Percentiles rank a stretch among this genome's conserved stretches.
Conservation (phyloP, 371 early-diverging fungal genomes). For the Lichtheimia corymbifera region DNA sequence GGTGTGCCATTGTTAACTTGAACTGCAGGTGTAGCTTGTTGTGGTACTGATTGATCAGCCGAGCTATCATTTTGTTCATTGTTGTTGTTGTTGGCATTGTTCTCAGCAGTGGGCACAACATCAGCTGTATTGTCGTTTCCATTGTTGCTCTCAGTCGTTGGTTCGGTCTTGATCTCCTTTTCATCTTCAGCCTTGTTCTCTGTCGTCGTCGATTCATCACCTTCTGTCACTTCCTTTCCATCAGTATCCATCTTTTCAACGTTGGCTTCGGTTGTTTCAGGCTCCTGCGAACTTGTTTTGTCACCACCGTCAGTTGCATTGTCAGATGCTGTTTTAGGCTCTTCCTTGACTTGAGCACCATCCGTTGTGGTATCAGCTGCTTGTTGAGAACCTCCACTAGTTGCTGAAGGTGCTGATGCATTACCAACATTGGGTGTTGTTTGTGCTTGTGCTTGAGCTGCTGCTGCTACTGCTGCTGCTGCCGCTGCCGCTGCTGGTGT, state of each 20-base stretch:
- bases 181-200: conserved; percentile 12
- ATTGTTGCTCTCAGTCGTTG: conserved; percentile 12
- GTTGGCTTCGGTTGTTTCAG: too few relatives aligned
- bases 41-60: conserved; percentile 6
- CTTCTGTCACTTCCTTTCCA: neutral
- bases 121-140: conserved; percentile 5
- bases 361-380: too few relatives aligned
- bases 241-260: too few relatives aligned
- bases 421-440: neutral
- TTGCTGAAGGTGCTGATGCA: too few relatives aligned
- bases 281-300: neutral
- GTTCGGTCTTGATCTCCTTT: neutral
- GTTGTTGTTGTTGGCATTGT: conserved; percentile 4
- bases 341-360: neutral
- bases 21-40: conserved; percentile 6
- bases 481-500: conserved; percentile 10
- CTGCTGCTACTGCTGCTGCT: conserved; percentile 10
- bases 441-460: conserved; percentile 1
- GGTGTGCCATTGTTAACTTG: conserved; percentile 15
- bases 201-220: neutral
- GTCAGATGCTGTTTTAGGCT: neutral
- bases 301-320: conserved; percentile 1
- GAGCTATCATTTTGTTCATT: conserved; percentile 1
- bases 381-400: too few relatives aligned
- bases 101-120: neutral